Base-by-base conservation (phyloP, 2,329 filamentous ascomycete genomes). In the Chrysoporthe puriensis region DNA sequence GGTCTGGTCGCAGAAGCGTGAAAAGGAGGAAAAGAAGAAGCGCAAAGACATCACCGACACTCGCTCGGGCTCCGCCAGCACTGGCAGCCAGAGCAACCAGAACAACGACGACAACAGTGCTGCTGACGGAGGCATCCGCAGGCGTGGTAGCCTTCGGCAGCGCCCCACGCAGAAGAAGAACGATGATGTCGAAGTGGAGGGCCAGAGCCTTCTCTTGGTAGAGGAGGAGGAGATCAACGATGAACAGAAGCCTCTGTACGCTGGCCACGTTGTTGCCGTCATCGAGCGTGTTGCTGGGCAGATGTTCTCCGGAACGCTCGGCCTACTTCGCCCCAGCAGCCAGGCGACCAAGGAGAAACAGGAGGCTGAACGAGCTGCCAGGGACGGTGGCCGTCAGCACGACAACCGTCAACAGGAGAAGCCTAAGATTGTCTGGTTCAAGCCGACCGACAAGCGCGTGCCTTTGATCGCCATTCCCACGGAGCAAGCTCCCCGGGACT, bases 1-100 rank as follows among this genome's bases (percentile, higher is more conserved):
- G 77, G 96, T 99, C 2, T 99, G 96, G 96, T 89, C 91, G 34
- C 96, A 99, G 84, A 99, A 99, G 86, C 93, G 94, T 66, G 96
- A 99, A 80, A 99, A 99, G 79, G 96, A 99, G 81, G 96, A 99
- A 79, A 99, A 99, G 87, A 99, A 99, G 88, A 99, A 98, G 84
- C 92, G 96, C 79, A 99, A 99, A 85, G 96, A 99, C 76, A 97
- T 97, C 69, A 96, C 94, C 44, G 96, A 98, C 77, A 94, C 93
- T 68, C 90, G 95, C 72, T 88, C 88, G 63, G 90, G 90, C 72
- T 91, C 91, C 70, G 91, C 88, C 72, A 92, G 89, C 74, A 91
- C 91, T 71, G 89, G 89, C 70, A 89, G 87, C 74, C 86, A 91
- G 77, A 86, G 86, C 71, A 83, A 84, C 66, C 80, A 83, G 54